Base-by-base conservation (phyloP, 2,329 filamentous ascomycete genomes). In the Claviceps lovelessii region DNA sequence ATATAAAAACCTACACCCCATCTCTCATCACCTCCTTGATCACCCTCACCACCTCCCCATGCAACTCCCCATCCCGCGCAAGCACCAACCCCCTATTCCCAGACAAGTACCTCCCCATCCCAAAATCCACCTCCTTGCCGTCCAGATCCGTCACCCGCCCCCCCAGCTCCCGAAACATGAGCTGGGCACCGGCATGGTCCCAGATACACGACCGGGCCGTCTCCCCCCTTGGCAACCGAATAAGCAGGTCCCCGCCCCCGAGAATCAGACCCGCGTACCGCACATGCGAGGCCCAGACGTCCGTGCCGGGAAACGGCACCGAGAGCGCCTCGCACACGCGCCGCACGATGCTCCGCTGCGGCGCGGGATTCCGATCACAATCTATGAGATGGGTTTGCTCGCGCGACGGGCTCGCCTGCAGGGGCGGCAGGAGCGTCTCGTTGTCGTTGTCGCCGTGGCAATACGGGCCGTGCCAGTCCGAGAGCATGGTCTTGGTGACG, bases 141-240 rank as follows among this genome's bases (percentile, higher is more conserved):
- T 72, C 67, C 53, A 72, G 65, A 54, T 81, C 78, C 0, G 76
- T 79, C 49, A 81, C 69, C 55, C 66, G 69, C 23, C 78, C 78
- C 1, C 78, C 78, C 1, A 75, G 67, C 64, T 81, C 78, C 54
- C 76, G 73, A 54, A 79, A 76, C 35, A 81, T 67, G 55, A 81
- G 66, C 72, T 80, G 79, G 1, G 77, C 77, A 6, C 78, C 78
- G 0, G 78, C 78, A 57, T 81, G 78, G 58, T 81, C 78, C 78
- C 78, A 73, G 42, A 71, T 61, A 52, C 63, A 68, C 55, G 67
- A 65, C 41, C 57, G 58, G 19, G 59, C 55, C 7, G 51, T 53
- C 17, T 46, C 46, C 1, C 54, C 54, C 17, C 59, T 53, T 11
- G 65, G 68, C 13, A 70, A 58, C 6, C 70, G 63, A 29, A 72